Evolutionary conservation across 2,329 filamentous ascomycete species (phyloP).

Genomic region (Capronia coronata): DNA sequence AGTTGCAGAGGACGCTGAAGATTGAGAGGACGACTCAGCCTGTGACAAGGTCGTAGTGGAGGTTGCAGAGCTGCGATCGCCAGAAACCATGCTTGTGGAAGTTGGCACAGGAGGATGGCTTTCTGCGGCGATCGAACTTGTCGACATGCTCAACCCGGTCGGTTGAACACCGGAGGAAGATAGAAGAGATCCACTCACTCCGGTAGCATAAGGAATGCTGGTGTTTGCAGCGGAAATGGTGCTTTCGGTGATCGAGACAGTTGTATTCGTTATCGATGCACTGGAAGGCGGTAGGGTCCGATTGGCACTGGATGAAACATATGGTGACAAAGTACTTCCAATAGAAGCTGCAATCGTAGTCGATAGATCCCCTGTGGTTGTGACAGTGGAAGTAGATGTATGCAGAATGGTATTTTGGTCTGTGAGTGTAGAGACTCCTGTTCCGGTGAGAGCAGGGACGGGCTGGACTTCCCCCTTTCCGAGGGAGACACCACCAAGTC

Average conservation of each 20-base stretch:
- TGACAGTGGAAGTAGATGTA: neutral
- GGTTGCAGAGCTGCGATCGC: neutral
- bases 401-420: neutral
- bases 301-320: too few species aligned
- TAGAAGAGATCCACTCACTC: neutral
- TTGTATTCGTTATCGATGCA: too few species aligned
- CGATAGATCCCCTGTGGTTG: neutral
- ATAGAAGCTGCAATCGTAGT: too few species aligned
- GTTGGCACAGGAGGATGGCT: neutral
- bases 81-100: neutral
- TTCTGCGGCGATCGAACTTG: neutral
- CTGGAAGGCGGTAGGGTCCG: too few species aligned
- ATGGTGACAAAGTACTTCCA: too few species aligned
- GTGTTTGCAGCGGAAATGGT: neutral
- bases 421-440: conserved; percentile 3
- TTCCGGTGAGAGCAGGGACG: neutral
- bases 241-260: neutral
- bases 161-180: neutral
- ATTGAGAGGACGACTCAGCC: too few species aligned
- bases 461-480: neutral
- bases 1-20: neutral
- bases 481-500: neutral
- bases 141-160: neutral
- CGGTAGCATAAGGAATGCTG: neutral
- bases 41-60: neutral